phyloP scores from a whole-genome alignment of 371 early-diverging fungal species.

The Furculomyces boomerangus region DNA sequence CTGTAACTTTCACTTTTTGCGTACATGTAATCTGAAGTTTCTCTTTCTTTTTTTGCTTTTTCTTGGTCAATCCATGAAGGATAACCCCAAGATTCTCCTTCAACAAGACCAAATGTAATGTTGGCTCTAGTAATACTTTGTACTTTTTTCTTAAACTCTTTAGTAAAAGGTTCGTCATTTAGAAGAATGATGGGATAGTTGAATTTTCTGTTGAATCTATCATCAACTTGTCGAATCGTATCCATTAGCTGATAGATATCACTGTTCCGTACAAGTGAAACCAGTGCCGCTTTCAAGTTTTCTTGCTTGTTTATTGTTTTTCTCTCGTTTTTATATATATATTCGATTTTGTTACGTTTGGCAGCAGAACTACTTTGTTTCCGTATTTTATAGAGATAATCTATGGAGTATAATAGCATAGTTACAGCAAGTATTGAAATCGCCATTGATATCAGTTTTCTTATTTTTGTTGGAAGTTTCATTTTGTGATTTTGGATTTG shows the following conservation, averaged over 20 bases:
- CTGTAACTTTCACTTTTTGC: constrained; percentile 30
- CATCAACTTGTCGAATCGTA: constrained; percentile 62
- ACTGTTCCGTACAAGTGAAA: constrained; percentile 46
- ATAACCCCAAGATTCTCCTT: constrained; percentile 57
- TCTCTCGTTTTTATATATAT: no score
- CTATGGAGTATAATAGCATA: no score
- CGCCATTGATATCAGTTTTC: no score
- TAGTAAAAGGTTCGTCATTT: constrained; percentile 60
- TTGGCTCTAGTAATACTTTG: constrained; percentile 32
- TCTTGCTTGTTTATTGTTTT: no score
- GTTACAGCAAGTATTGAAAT: no score
- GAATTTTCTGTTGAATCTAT: constrained; percentile 62
- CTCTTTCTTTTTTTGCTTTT: constrained; percentile 9
- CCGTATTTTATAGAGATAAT: no score
- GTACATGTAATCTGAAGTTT: constrained; percentile 10
- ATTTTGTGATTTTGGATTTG: no score
- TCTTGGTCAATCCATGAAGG: constrained; percentile 49
- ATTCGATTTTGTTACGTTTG: no score
- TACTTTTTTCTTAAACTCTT: constrained; percentile 43
- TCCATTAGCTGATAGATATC: constrained; percentile 47
- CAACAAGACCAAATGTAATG: constrained; percentile 35
- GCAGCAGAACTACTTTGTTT: no score
- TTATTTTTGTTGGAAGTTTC: no score
- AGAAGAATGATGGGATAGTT: constrained; percentile 83
- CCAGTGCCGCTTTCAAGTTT: constrained; percentile 38